phyloP scores from a whole-genome alignment of 768 basidiomycete species.

The Strobilomyces confusus region DNA sequence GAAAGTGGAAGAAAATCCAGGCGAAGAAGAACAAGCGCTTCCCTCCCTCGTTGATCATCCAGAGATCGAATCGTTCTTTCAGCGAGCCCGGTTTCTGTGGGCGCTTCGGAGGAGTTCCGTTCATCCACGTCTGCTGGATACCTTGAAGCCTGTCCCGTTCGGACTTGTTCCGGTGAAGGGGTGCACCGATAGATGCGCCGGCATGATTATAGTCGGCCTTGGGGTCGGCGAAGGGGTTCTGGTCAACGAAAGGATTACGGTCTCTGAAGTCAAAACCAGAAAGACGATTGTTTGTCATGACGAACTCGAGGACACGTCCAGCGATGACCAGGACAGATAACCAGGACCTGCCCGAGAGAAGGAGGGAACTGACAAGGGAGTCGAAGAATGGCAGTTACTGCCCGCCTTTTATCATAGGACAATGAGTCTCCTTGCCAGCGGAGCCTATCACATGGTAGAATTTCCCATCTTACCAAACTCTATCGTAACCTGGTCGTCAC shows the following conservation, averaged over 20 bases:
- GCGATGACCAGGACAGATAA: constrained; percentile 10
- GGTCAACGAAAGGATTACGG: constrained; percentile 42
- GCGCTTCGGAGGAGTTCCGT: constrained; percentile 21
- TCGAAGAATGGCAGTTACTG: neutral
- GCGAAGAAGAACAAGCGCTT: constrained; percentile 71
- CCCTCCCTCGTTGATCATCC: constrained; percentile 95
- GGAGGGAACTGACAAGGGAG: constrained; percentile 1
- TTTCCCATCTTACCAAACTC: constrained; percentile 2
- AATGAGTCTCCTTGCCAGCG: neutral
- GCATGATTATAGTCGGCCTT: constrained; percentile 28
- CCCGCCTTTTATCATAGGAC: constrained; percentile 3
- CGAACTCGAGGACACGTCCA: constrained; percentile 13
- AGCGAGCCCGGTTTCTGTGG: constrained; percentile 38
- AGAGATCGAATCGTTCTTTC: constrained; percentile 53
- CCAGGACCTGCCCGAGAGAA: constrained; percentile 29
- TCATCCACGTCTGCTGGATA: constrained; percentile 61
- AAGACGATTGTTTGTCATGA: constrained; percentile 42
- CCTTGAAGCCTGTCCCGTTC: constrained; percentile 84
- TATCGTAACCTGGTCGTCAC: neutral
- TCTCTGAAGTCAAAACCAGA: constrained; percentile 73
- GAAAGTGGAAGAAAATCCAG: constrained; percentile 77
- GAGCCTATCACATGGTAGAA: constrained; percentile 7
- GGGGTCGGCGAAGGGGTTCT: constrained; percentile 44
- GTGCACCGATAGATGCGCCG: constrained; percentile 28
- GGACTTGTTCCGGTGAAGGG: constrained; percentile 81